Evolutionary conservation across 139 green algal species (phyloP), one percentile per base, ranked within the genome.

Genomic region (Ettlia oleoabundans): DNA sequence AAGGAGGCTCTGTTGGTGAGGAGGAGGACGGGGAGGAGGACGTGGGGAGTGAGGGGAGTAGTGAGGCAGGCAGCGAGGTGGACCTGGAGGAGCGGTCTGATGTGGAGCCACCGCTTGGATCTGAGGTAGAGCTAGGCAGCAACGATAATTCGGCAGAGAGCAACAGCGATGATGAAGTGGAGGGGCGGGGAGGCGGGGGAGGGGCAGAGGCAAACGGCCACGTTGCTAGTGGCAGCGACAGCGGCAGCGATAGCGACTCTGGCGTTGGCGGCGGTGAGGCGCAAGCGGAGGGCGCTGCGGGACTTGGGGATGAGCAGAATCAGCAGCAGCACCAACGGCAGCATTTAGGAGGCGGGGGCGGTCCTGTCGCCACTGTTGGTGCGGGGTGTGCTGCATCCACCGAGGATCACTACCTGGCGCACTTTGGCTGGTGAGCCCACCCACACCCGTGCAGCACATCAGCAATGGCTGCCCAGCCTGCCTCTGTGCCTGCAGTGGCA

Each of bases 351-450:
- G 41, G 38, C n/a, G n/a, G n/a, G n/a, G n/a, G n/a, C 28, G 26
- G 74, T 28, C 7, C 9, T 7, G 70, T 3, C 2, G 74, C 41
- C 22, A 24, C 52, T 9, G 35, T n/a, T 38, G 69, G 47, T 3
- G 42, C 69, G 3, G 26, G 42, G 24, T 9, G 38, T 0, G 65
- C 37, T 24, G 33, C 43, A n/a, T 43, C 77, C 30, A 22, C 26
- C 6, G 65, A 83, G 78, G 78, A 83, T 26, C 66, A 77, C 37
- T 83, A 76, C 37, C 1, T 55, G 2, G 24, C 37, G 5, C 78
- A 83, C 32, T 83, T 83, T 77, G 78, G 68, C 66, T 35, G 78
- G 66, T 75, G 64, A 52, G 58, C 18, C 37, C 1, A 58, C 26
- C 24, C n/a, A n/a, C n/a, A n/a, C n/a, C n/a, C n/a, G n/a, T n/a